Conservation (phyloP, 2,329 filamentous ascomycete species). For the Penicillium sp. region DNA sequence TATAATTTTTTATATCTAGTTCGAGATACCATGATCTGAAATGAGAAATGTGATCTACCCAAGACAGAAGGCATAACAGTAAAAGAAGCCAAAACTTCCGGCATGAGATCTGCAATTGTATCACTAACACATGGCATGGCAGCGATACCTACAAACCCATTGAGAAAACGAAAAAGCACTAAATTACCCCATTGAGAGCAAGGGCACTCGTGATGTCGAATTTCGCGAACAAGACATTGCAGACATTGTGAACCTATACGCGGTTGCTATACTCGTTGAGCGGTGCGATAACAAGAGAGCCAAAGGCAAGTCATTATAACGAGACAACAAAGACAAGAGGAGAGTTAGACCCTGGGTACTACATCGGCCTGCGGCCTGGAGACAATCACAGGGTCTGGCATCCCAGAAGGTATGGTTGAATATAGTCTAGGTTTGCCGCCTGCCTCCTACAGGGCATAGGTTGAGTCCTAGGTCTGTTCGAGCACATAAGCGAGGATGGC, state of each 20-base stretch:
- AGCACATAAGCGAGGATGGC: too few relatives aligned
- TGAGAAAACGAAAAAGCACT: slow-evolving; percentile 53
- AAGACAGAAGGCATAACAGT: background rate
- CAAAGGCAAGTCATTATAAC: background rate
- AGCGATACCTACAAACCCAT: slow-evolving; percentile 46
- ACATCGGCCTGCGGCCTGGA: too few relatives aligned
- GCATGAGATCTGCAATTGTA: slow-evolving; percentile 53
- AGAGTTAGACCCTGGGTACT: too few relatives aligned
- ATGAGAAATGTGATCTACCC: slow-evolving; percentile 3
- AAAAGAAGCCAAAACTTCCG: slow-evolving; percentile 23
- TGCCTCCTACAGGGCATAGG: too few relatives aligned
- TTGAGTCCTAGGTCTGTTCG: too few relatives aligned
- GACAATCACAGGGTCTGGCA: too few relatives aligned
- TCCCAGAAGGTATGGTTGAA: too few relatives aligned
- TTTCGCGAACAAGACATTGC: background rate
- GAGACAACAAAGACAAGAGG: slow-evolving; percentile 28
- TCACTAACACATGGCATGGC: slow-evolving; percentile 55
- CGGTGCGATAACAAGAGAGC: background rate
- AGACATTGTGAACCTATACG: background rate
- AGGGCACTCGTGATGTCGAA: slow-evolving; percentile 31
- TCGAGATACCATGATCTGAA: slow-evolving; percentile 3
- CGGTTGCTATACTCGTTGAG: background rate
- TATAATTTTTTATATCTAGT: background rate
- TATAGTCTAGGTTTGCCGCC: too few relatives aligned
- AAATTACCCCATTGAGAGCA: slow-evolving; percentile 52